Base-by-base conservation (phyloP, 179 eudicot species). In the Beta macrorhiza region DNA sequence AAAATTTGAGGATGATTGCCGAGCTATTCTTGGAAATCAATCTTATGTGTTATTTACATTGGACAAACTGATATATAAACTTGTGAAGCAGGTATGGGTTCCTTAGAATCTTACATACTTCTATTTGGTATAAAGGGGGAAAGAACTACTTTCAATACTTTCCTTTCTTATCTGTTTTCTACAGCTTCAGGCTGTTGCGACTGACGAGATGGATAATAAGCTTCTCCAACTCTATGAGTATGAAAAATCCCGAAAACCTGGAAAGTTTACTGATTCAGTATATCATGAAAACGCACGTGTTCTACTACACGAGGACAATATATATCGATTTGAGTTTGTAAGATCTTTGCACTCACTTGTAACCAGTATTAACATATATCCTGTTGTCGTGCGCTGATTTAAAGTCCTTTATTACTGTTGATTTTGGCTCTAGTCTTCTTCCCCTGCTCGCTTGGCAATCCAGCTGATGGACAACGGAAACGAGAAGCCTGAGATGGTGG, bases 281-380 rank as follows among this genome's bases (percentile, higher is more conserved):
- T 96, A 96, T 88, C 90, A 91, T 83, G 97, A 94, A 75, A 94
- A 96, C 85, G 91, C 92, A 59, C 97, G 93, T 76, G 96, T 96
- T 81, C 83, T 94, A 79, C 92, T 94, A 47, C 94, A 94, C 75
- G 97, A 94, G 61, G 98, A 94, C 89, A 94, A 90, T 83, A 87
- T 93, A 74, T 94, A 89, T 85, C 90, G 98, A 80, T 76, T 94
- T 55, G 91, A 94, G 83, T 89, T 89, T 89, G 98, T 94, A 92
- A 85, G 98, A 87, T 75, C 78, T 74, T 74, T 45, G 47, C 78
- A 59, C 67, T 77, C 64, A 12, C 70, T 29, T 79, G 11, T 25
- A 76, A 12, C 53, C 45, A 16, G 52, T 49, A 63, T 64, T 73
- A 55, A 25, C 42, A 17, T 56, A 19, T 68, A 32, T 22, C 52